These are phyloP conservation scores for Mortierella sp. DNA, from an alignment of 371 early-diverging fungal species.

Conservation along the genomic window DNA sequence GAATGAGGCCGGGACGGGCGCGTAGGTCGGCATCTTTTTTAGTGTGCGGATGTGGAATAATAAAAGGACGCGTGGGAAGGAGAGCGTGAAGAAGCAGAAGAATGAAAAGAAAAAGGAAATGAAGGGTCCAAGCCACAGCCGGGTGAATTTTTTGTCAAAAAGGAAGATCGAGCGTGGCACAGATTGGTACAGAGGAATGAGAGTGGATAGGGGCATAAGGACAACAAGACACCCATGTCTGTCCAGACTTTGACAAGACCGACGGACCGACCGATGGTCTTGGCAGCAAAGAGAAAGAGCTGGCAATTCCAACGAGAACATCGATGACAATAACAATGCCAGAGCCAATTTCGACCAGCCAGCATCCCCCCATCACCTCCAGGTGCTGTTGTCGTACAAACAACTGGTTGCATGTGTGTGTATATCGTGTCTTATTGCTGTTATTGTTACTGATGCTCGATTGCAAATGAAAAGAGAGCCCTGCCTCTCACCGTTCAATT, in stretches of 20 bases:
- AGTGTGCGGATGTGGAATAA: neutral
- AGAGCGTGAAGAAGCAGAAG: neutral
- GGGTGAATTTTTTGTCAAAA: conserved; percentile 16
- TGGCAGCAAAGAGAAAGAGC: neutral
- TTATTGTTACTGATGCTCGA: no score
- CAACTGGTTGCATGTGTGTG: no score
- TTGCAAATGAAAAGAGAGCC: no score
- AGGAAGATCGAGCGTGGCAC: neutral
- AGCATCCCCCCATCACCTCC: no score
- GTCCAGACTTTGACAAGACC: neutral
- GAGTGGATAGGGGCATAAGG: neutral
- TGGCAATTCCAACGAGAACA: no score
- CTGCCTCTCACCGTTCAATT: neutral
- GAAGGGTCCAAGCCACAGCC: conserved; percentile 1
- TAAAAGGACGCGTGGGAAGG: neutral
- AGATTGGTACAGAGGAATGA: no score
- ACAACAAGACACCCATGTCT: neutral
- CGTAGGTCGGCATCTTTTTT: conserved; percentile 39
- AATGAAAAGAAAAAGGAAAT: no score
- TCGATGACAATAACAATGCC: no score
- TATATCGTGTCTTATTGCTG: no score
- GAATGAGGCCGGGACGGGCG: conserved; percentile 41
- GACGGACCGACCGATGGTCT: no score
- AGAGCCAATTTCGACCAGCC: no score
- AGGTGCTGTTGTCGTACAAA: no score